Base-by-base conservation (phyloP, 805 yeast species). In the Lachancea dasiensis region DNA sequence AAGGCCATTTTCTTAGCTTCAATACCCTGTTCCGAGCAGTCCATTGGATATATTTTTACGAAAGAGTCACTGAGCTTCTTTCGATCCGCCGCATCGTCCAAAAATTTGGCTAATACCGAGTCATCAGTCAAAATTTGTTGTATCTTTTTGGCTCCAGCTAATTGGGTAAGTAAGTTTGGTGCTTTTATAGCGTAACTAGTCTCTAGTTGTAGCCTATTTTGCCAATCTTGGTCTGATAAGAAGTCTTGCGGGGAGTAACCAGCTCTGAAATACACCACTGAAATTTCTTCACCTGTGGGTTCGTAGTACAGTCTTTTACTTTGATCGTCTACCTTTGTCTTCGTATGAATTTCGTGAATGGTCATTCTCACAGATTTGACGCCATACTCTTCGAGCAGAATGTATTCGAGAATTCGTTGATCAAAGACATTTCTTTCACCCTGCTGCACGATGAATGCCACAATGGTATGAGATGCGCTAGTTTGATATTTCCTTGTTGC, bases 111-210 rank as follows among this genome's bases (percentile, higher is more conserved):
- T 27, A 92, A 49, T 4, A 69, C 60, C 6, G 58, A 53, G 15
- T 69, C 65, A 24, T 73, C 69, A 0, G 95, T 84, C 38, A 92
- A 71, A 18, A 87, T 65, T 59, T 92, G 98, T 64, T 92, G 99
- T 36, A 92, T 73, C 60, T 92, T 92, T 55, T 92, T 92, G 14
- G 95, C 79, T 1, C 99, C 99, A 16, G 95, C 76, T 41, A 92
- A 68, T 61, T 92, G 99, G 2, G 95, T 86, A 43, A 86, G 64
- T 21, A 90, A 65, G 3, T 92, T 79, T 2, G 99, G 99, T 45
- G 95, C 90, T 60, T 92, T 89, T 44, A 92, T 81, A 1, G 97
- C 95, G 36, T 68, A 58, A 8, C 89, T 73, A 6, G 74, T 68
- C 56, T 92, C 99, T 38, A 92, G 67, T 16, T 65, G 53, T 18